phyloP scores from a whole-genome alignment of 2,329 filamentous ascomycete species.

The Neonectria hederae region DNA sequence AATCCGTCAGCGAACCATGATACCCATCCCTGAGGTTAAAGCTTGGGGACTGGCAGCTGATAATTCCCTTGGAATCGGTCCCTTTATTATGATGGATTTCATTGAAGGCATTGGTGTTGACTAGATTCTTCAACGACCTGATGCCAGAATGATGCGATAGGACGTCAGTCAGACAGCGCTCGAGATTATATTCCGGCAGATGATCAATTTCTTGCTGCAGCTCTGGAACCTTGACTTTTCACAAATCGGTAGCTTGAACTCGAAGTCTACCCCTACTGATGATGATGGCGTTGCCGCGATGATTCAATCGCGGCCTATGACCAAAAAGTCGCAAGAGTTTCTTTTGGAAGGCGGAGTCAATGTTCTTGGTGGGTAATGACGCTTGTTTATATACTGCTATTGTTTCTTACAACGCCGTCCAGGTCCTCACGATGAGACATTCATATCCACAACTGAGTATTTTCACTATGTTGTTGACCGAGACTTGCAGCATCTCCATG shows the following conservation, averaged over 20 bases:
- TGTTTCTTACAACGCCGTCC: not conserved
- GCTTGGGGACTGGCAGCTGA: conserved; percentile 41
- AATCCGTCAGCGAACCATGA: conserved; percentile 41
- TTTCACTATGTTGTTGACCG: conserved; percentile 9
- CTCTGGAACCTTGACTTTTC: conserved; percentile 8
- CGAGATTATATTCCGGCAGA: conserved; percentile 11
- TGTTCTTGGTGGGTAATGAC: not conserved
- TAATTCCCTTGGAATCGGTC: conserved; percentile 43
- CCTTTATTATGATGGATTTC: conserved; percentile 47
- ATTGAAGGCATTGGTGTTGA: conserved; percentile 37
- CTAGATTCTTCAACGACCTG: conserved; percentile 3
- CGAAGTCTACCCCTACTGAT: not conserved
- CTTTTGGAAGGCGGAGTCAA: conserved; percentile 5
- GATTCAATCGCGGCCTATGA: conserved; percentile 10
- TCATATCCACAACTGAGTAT: conserved; percentile 4
- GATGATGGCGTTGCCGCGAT: not conserved
- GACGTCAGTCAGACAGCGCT: not conserved
- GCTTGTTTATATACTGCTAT: not conserved
- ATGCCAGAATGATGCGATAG: conserved; percentile 15
- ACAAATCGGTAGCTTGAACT: conserved; percentile 5
- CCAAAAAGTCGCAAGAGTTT: conserved; percentile 8
- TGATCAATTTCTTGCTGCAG: conserved; percentile 8
- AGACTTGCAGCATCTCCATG: conserved; percentile 10
- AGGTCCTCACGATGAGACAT: not conserved
- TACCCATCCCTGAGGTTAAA: conserved; percentile 41